Evolutionary conservation across 345 rosid genomes (phyloP).

Genomic region (Psidium friedrichsthalianum): DNA sequence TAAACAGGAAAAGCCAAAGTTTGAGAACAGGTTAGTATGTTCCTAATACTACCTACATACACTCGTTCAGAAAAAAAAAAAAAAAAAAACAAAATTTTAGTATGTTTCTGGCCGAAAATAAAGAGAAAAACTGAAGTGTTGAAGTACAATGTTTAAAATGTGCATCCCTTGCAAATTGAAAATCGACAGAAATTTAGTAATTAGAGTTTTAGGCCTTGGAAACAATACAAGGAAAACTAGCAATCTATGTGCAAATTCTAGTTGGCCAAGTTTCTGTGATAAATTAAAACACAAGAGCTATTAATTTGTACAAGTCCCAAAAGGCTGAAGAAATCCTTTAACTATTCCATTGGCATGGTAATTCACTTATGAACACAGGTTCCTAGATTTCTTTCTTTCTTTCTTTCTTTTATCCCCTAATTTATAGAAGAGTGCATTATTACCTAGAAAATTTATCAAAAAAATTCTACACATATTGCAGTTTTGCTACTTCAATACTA

Average conservation of each 20-base stretch:
- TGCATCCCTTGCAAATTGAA: not conserved
- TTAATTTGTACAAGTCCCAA: not conserved
- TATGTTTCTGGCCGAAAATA: not conserved
- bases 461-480: too few relatives aligned
- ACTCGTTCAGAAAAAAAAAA: too few relatives aligned
- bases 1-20: not conserved
- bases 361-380: not conserved
- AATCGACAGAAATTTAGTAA: not conserved
- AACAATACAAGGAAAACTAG: not conserved
- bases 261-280: not conserved
- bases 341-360: not conserved
- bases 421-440: not conserved
- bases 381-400: not conserved
- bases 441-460: not conserved
- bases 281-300: not conserved
- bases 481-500: too few relatives aligned
- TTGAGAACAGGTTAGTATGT: not conserved
- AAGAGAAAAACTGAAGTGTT: not conserved
- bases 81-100: not conserved
- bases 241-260: not conserved
- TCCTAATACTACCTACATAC: not conserved
- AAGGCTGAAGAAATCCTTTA: constrained; percentile 4
- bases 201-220: not conserved
- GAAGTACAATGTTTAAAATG: not conserved
- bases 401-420: not conserved